phyloP scores from a whole-genome alignment of 352 stramenopile species.

The Pythium folliculosum region DNA sequence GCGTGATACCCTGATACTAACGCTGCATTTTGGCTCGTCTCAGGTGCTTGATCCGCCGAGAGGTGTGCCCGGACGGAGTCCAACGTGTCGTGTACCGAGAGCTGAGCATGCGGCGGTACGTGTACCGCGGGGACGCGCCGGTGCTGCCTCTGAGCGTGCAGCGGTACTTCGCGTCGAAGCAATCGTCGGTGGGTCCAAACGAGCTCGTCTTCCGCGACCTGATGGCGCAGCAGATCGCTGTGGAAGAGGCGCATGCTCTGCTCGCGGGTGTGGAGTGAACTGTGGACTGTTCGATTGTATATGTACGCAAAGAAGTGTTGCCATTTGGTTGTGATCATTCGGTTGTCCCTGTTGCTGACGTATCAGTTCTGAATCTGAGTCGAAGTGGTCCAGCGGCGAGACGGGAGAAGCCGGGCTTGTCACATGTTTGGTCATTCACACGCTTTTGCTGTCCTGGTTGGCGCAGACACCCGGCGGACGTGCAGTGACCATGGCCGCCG shows the following conservation, averaged over 20 bases:
- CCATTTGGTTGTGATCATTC: neutral
- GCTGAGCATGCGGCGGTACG: conserved; percentile 7
- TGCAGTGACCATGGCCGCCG: neutral
- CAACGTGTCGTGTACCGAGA: conserved; percentile 28
- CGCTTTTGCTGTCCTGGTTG: neutral
- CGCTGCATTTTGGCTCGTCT: neutral
- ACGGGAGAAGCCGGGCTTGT: neutral
- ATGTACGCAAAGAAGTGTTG: neutral
- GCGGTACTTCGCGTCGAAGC: conserved; percentile 1
- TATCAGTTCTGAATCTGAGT: neutral
- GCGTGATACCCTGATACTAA: neutral
- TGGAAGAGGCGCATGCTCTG: neutral
- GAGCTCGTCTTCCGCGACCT: conserved; percentile 12
- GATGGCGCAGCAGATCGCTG: neutral
- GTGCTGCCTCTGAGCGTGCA: neutral
- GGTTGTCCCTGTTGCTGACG: neutral
- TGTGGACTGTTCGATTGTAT: neutral
- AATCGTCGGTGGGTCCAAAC: neutral
- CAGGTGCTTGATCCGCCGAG: conserved; percentile 33
- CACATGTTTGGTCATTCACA: conserved; percentile 16
- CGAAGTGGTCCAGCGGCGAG: neutral
- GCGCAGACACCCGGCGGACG: neutral
- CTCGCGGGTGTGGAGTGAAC: neutral
- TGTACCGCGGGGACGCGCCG: neutral
- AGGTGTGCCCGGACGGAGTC: conserved; percentile 47